A percentile compares a stretch with the other conserved stretches of the same genome.
Evolutionary conservation across 768 basidiomycete genomes (phyloP).

Genomic region (Neoboletus subvelutipes): DNA sequence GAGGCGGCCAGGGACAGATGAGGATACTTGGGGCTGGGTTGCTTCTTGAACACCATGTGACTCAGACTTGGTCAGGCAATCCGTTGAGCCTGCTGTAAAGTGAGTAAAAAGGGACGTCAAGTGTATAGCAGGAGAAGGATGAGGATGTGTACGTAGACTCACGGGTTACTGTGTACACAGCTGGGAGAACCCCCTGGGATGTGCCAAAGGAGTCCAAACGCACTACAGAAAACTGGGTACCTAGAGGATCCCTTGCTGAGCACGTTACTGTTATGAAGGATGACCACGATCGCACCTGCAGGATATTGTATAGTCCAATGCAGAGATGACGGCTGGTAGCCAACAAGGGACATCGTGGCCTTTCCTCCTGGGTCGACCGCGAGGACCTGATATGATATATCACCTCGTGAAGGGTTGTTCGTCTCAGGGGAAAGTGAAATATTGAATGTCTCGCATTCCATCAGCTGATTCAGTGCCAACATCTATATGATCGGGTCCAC

Average conservation of each 20-base stretch:
- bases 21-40: slow-evolving; percentile 8
- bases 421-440: slow-evolving; percentile 3
- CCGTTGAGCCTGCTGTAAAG: slow-evolving; percentile 28
- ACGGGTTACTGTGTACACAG: slow-evolving; percentile 39
- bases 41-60: slow-evolving; percentile 33
- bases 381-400: slow-evolving; percentile 41
- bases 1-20: neutral
- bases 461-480: neutral
- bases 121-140: neutral
- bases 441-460: slow-evolving; percentile 18
- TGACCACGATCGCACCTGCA: slow-evolving; percentile 34
- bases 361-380: slow-evolving; percentile 39
- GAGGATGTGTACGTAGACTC: slow-evolving; percentile 6
- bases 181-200: slow-evolving; percentile 40
- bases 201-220: slow-evolving; percentile 45
- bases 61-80: slow-evolving; percentile 22
- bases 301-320: slow-evolving; percentile 41
- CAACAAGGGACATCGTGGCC: slow-evolving; percentile 37
- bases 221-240: slow-evolving; percentile 41
- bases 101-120: neutral
- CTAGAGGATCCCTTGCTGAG: slow-evolving; percentile 26
- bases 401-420: slow-evolving; percentile 4
- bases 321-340: slow-evolving; percentile 32
- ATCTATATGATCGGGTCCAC: neutral
- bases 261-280: neutral